These are phyloP conservation scores for Panicum hallii DNA, from an alignment of 202 grass and related monocot species.

Conservation along the genomic window DNA sequence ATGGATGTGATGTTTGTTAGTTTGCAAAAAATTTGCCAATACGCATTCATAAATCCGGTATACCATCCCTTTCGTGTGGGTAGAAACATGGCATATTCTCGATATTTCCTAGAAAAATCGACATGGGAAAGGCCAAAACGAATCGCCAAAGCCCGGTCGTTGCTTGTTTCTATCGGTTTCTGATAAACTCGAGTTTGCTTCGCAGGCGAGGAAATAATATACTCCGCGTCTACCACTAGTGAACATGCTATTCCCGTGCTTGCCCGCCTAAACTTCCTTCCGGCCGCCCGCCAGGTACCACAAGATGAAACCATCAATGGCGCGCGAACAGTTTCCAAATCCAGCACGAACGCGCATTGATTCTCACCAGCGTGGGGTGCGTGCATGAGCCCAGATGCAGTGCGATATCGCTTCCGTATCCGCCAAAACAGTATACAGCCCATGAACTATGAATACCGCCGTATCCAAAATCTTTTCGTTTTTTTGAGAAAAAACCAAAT, in stretches of 20 bases:
- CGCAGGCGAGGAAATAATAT: background rate
- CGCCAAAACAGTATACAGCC: background rate
- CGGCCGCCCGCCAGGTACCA: background rate
- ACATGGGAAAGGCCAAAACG: background rate
- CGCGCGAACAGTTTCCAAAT: background rate
- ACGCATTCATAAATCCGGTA: too few species aligned
- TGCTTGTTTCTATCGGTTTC: background rate
- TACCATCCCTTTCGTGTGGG: background rate
- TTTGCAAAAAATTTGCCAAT: too few species aligned
- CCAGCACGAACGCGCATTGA: background rate
- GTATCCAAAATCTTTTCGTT: too few species aligned
- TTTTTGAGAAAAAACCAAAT: too few species aligned
- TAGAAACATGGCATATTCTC: slow-evolving; percentile 1
- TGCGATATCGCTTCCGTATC: background rate
- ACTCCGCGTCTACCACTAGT: background rate
- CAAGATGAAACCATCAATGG: background rate
- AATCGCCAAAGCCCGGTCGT: too few species aligned
- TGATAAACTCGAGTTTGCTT: background rate
- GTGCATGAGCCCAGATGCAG: background rate
- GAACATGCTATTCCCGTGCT: background rate
- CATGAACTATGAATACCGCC: too few species aligned
- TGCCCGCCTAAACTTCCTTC: too few species aligned
- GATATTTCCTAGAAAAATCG: background rate
- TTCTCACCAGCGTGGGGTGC: background rate
- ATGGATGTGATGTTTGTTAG: background rate